phyloP scores from a whole-genome alignment of 805 yeast species.

The Alloascoidea hylecoeti region DNA sequence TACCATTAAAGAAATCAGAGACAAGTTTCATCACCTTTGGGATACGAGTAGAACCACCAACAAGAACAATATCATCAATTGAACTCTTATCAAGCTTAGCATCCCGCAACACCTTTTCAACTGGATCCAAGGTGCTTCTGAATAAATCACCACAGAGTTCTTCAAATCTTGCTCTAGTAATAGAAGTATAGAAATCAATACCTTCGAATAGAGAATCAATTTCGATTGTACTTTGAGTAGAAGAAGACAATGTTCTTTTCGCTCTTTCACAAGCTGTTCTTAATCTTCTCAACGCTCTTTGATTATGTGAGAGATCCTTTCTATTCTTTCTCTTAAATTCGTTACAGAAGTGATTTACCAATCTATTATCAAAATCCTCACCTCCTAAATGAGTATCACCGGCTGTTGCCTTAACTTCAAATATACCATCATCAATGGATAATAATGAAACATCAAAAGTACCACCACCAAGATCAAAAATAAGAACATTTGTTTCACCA shows the following conservation, averaged over 20 bases:
- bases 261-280: conserved; percentile 99
- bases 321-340: conserved; percentile 98
- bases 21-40: conserved; percentile 94
- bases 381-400: conserved; percentile 94
- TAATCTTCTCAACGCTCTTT: conserved; percentile 95
- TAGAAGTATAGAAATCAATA: conserved; percentile 88
- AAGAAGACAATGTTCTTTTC: conserved; percentile 93
- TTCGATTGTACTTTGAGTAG: conserved; percentile 90
- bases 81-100: conserved; percentile 81
- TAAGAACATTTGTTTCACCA: conserved; percentile 77
- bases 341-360: conserved; percentile 82
- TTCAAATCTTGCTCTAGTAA: conserved; percentile 96
- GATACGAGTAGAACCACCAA: conserved; percentile 98
- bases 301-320: conserved; percentile 86
- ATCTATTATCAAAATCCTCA: conserved; percentile 96
- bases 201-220: conserved; percentile 92
- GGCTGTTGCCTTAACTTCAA: conserved; percentile 92
- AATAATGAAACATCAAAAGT: conserved; percentile 93
- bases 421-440: conserved; percentile 90
- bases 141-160: conserved; percentile 88
- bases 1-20: conserved; percentile 93
- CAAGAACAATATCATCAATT: conserved; percentile 85
- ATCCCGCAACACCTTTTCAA: conserved; percentile 87
- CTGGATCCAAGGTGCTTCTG: conserved; percentile 90
- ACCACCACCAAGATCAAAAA: conserved; percentile 98